Evolutionary conservation across 352 stramenopile species (phyloP).

Genomic region (Thalassiosira mediterranea): DNA sequence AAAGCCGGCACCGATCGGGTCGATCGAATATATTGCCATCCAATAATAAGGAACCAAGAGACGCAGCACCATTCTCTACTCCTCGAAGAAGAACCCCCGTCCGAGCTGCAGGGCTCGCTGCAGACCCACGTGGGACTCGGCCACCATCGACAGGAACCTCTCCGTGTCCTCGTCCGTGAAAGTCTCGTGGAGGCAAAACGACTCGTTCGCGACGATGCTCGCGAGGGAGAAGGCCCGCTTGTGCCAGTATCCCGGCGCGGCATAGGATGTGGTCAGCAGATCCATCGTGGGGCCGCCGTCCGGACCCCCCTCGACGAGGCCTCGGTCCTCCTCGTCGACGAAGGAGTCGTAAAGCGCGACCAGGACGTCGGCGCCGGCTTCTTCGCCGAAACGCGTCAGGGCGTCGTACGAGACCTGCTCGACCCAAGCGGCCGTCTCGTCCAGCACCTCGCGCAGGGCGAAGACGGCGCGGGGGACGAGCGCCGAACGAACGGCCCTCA

Average conservation of each 20-base stretch:
- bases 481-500: conserved; percentile 52
- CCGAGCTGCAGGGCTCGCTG: background rate
- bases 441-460: conserved; percentile 67
- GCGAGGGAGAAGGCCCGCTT: conserved; percentile 62
- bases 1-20: too few species aligned
- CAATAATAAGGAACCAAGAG: too few species aligned
- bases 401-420: conserved; percentile 63
- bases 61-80: too few species aligned
- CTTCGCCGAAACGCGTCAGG: conserved; percentile 30
- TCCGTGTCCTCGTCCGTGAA: conserved; percentile 46
- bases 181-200: conserved; percentile 53
- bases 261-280: conserved; percentile 28
- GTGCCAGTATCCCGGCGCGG: conserved; percentile 69
- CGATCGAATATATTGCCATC: too few species aligned
- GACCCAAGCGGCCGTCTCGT: conserved; percentile 74
- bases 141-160: conserved; percentile 59
- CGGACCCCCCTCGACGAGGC: conserved; percentile 46
- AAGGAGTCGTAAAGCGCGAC: conserved; percentile 47
- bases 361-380: conserved; percentile 49
- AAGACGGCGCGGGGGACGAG: conserved; percentile 61
- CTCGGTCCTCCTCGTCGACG: conserved; percentile 32
- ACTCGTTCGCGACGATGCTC: conserved; percentile 65
- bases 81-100: background rate
- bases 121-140: conserved; percentile 50
- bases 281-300: conserved; percentile 19